Evolutionary conservation across 306 rosid species (phyloP).

Genomic region (Biancaea sappan): DNA sequence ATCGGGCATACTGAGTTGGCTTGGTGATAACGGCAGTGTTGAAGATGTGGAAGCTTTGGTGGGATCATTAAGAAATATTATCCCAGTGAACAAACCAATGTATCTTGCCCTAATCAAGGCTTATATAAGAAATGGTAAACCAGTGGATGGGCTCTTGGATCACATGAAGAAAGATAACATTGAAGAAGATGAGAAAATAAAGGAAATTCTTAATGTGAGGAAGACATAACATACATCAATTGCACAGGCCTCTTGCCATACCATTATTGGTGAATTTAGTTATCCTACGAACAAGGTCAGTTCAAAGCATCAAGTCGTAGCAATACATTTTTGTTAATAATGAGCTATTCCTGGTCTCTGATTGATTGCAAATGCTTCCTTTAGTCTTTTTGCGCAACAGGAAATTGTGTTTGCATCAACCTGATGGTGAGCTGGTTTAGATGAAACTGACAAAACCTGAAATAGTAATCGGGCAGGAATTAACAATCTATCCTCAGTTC

Average conservation of each 20-base stretch:
- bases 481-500: background rate
- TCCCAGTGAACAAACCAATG: conserved; percentile 51
- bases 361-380: background rate
- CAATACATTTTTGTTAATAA: background rate
- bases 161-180: conserved; percentile 59
- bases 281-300: background rate
- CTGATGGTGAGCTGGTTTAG: background rate
- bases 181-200: conserved; percentile 46
- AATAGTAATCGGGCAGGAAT: background rate
- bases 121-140: conserved; percentile 55
- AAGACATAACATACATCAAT: conserved; percentile 9
- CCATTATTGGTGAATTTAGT: background rate
- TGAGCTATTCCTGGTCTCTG: background rate
- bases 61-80: conserved; percentile 41
- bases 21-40: conserved; percentile 59
- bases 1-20: conserved; percentile 52
- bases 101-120: conserved; percentile 62
- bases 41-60: conserved; percentile 68
- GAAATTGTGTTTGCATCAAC: background rate
- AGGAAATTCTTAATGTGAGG: conserved; percentile 43
- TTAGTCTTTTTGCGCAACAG: background rate
- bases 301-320: background rate
- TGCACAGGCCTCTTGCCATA: background rate
- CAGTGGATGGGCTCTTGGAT: conserved; percentile 48
- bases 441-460: background rate